Evolutionary conservation across 148 eudicot species (phyloP), one percentile per base, ranked within the genome.

Genomic region (Camellia lanceoleosa): DNA sequence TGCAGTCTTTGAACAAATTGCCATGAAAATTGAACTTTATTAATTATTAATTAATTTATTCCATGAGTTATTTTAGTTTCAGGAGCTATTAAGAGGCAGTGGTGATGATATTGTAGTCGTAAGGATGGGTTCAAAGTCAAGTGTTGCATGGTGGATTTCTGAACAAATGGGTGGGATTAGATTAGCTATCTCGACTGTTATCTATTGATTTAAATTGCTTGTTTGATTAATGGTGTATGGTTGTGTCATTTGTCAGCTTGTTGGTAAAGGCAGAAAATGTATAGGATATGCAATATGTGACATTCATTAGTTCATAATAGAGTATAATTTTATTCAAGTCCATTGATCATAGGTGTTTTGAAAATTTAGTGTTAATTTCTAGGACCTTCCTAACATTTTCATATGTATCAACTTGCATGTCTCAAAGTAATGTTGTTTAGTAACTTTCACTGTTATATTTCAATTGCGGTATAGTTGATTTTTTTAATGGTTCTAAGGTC

Each of bases 81-180:
- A 96, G 98, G 89, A 90, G 75, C 95, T 95, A 43, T 74, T 96
- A 82, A 92, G 99, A 84, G 99, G 99, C 82, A 88, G 98, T 84
- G 99, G 99, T 84, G 98, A 96, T 83, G 93, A 94, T 51, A 86
- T 96, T 85, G 97, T 98, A 19, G 95, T 97, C 87, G 93, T 97
- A 54, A 94, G 99, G 83, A 92, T 96, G 95, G 94, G 88, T 86
- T 95, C 98, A 54, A 96, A 94, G 89, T 87, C 92, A 78, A 94
- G 94, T 81, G 73, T 83, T 84, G 93, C 98, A n/a, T 97, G 99
- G 73, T 96, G 98, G 98, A 79, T 94, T 63, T 71, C 86, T 79
- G 99, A 96, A 88, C 95, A 96, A 87, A 96, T 96, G 98, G 97
- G 99, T 73, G 99, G 99, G 56, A 74, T 91, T 83, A 96, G 99